phyloP scores from a whole-genome alignment of 2,329 filamentous ascomycete species.

The Chaetothyriales sp. region DNA sequence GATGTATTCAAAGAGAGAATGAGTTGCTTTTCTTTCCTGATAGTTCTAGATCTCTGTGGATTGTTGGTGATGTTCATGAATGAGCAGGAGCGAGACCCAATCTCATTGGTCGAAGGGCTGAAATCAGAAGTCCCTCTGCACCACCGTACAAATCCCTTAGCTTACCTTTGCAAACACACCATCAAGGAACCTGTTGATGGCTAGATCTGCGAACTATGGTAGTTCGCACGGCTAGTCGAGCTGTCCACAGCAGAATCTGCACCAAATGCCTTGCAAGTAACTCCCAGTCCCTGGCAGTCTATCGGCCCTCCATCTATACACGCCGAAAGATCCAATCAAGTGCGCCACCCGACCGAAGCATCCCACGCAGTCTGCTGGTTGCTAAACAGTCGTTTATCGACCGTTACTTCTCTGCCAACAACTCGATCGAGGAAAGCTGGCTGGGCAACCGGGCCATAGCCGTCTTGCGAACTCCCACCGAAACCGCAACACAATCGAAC shows the following conservation, averaged over 20 bases:
- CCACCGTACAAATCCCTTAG: neutral
- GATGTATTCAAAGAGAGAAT: too few species aligned
- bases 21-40: too few species aligned
- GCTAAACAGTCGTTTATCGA: slow-evolving; percentile 11
- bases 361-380: neutral
- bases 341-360: neutral
- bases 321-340: neutral
- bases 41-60: too few species aligned
- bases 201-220: neutral
- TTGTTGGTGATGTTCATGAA: too few species aligned
- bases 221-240: neutral
- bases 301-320: neutral
- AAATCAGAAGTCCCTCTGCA: too few species aligned
- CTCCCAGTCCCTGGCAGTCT: neutral
- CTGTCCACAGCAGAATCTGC: neutral
- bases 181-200: neutral
- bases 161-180: neutral
- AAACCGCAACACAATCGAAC: neutral
- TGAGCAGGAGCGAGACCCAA: too few species aligned
- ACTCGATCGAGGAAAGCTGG: slow-evolving; percentile 17
- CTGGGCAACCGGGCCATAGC: slow-evolving; percentile 15
- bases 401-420: slow-evolving; percentile 18
- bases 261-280: neutral
- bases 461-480: slow-evolving; percentile 10
- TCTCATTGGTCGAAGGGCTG: too few species aligned